Conservation (phyloP, 148 eudicot genomes). For the Cornus controversa region DNA sequence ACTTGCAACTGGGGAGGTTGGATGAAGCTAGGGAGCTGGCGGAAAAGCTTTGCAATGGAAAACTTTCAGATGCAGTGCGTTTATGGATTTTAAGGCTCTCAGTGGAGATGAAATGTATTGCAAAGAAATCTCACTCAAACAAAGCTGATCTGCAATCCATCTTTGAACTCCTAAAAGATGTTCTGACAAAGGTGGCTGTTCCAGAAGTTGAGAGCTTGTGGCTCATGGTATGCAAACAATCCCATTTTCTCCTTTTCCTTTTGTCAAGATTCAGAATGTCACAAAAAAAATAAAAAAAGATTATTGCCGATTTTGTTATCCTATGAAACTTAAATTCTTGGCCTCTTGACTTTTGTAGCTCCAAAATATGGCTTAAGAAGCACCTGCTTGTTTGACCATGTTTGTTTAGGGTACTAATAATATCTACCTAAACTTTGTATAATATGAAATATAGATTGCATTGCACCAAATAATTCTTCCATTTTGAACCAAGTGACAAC, state of each 20-base stretch:
- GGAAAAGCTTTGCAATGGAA: conserved; percentile 56
- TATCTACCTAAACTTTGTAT: neutral
- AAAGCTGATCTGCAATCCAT: conserved; percentile 42
- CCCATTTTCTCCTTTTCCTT: neutral
- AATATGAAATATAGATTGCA: neutral
- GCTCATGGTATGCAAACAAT: conserved; percentile 63
- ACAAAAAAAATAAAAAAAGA: neutral
- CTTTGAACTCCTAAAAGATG: conserved; percentile 41
- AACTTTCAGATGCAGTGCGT: conserved; percentile 47
- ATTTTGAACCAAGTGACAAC: neutral
- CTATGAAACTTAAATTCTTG: neutral
- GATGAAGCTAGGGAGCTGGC: conserved; percentile 64
- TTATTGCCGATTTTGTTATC: neutral
- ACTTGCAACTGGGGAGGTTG: conserved; percentile 44
- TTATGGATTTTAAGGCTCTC: conserved; percentile 72
- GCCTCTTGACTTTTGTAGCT: neutral
- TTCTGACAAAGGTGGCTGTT: conserved; percentile 41
- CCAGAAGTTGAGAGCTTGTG: conserved; percentile 64
- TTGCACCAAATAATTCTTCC: neutral
- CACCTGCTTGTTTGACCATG: neutral
- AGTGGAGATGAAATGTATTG: conserved; percentile 45
- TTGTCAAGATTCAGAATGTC: neutral
- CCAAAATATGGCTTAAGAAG: too few species aligned
- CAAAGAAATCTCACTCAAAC: conserved; percentile 25
- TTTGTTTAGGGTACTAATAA: neutral